Conservation (phyloP, 768 basidiomycete genomes). For the Tephrocybe sp. region DNA sequence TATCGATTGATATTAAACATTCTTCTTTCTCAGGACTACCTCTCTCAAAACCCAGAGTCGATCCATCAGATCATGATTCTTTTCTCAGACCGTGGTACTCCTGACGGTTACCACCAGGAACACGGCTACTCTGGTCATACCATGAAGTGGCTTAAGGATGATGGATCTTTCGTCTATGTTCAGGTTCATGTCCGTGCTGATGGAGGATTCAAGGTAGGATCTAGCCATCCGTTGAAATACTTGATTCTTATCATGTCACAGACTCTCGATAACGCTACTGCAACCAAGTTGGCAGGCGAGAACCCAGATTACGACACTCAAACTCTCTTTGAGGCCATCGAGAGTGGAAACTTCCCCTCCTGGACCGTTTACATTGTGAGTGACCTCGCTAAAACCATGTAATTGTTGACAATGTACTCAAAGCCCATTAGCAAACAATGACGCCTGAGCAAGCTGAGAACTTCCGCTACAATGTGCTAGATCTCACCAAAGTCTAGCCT, state of each 20-base stretch:
- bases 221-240: background rate
- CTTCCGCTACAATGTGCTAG: conserved; percentile 87
- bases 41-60: conserved; percentile 84
- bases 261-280: conserved; percentile 70
- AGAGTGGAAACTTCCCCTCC: conserved; percentile 72
- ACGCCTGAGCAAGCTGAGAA: conserved; percentile 86
- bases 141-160: conserved; percentile 81
- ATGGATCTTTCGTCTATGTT: conserved; percentile 82
- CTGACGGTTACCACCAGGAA: conserved; percentile 81
- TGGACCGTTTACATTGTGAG: conserved; percentile 87
- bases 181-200: conserved; percentile 82
- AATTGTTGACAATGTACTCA: too few relatives aligned
- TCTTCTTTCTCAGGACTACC: conserved; percentile 63
- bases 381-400: conserved; percentile 16
- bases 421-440: conserved; percentile 77
- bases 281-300: conserved; percentile 61
- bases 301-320: conserved; percentile 87
- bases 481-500: conserved; percentile 90
- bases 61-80: conserved; percentile 88
- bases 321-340: conserved; percentile 78
- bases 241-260: conserved; percentile 25
- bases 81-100: conserved; percentile 94
- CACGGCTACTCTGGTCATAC: conserved; percentile 96
- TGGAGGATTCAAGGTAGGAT: conserved; percentile 79
- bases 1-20: conserved; percentile 20